Evolutionary conservation across 2,329 filamentous ascomycete species (phyloP), one percentile per base, ranked within the genome.

Genomic region (Diaporthe sp.): DNA sequence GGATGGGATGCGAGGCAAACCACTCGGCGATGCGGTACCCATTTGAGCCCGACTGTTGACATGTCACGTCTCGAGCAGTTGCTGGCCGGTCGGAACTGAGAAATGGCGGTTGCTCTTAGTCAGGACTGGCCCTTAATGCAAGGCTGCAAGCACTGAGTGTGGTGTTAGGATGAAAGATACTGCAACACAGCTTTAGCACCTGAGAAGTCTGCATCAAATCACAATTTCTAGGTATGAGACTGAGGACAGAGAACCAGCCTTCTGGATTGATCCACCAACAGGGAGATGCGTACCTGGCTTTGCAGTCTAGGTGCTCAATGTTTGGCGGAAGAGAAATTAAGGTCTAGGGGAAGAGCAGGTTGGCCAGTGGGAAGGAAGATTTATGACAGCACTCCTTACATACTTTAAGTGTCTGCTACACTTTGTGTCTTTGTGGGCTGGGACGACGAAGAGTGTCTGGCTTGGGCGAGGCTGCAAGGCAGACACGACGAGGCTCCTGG

Each of bases 321-420:
- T 22, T 17, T 2, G 7, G 8, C 2, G 0, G 17, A 37, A 37
- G 9, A 31, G 22, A 37, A 20, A 1, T 13, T 58, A 17, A 58
- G 12, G 28, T 10, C 9, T 7, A 58, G 3, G 10, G 10, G 13
- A 31, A 37, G 17, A 58, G 49, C 3, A 37, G 28, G 17, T 2
- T 13, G 31, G 4, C 10, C 28, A 22, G 22, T 4, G 13, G 55
- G 10, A 34, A 58, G 17, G 22, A 20, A 10, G 2, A 5, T 4
- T 7, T 8, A 22, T 37, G 9, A 37, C 13, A 2, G 8, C 4
- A 6, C 6, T 22, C 0, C 1, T 1, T 8, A 3, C 17, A 37
- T 3, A n/a, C 1, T 34, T 37, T 12, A 3, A 22, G 8, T 12
- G 10, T 3, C 15, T 10, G 55, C 55, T 12, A 20, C 20, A 15